These are phyloP conservation scores for Dichotomopilus funicola DNA, from an alignment of 2,329 filamentous ascomycete genomes.

Conservation along the genomic window DNA sequence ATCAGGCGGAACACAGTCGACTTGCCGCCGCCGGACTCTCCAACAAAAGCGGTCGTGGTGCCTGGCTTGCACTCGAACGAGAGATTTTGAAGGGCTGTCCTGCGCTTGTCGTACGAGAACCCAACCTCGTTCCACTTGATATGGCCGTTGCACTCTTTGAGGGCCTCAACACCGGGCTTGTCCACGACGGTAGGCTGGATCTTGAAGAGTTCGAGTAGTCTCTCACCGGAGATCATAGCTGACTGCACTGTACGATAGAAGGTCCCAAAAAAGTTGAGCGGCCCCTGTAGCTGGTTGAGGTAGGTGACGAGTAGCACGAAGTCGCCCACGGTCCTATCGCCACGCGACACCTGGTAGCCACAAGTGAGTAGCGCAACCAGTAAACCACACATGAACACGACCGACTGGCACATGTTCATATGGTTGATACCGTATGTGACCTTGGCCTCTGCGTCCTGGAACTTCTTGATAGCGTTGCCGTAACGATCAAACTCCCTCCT, in stretches of 20 bases:
- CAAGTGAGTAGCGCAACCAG: constrained; percentile 66
- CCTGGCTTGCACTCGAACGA: constrained; percentile 82
- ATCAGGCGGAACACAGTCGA: constrained; percentile 93
- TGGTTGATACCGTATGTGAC: constrained; percentile 70
- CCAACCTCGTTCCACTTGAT: constrained; percentile 83
- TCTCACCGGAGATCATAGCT: constrained; percentile 94
- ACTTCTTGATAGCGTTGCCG: constrained; percentile 60
- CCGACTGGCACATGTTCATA: constrained; percentile 75
- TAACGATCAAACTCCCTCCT: constrained; percentile 72
- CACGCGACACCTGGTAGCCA: constrained; percentile 68
- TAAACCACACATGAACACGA: constrained; percentile 73
- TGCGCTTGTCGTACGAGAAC: constrained; percentile 84
- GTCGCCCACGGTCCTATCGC: constrained; percentile 58
- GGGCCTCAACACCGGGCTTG: constrained; percentile 53
- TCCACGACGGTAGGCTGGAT: constrained; percentile 90
- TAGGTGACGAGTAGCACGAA: constrained; percentile 72
- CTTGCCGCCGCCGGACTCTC: constrained; percentile 94
- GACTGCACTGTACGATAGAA: constrained; percentile 96
- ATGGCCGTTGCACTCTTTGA: constrained; percentile 68
- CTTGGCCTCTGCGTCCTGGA: constrained; percentile 67
- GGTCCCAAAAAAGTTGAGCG: constrained; percentile 82
- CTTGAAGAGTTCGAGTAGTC: constrained; percentile 92
- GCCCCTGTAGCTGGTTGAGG: constrained; percentile 71
- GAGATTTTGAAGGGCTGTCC: constrained; percentile 75
- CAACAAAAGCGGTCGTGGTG: constrained; percentile 91